phyloP scores from a whole-genome alignment of 2,329 filamentous ascomycete species.

The Trichoderma sp. region DNA sequence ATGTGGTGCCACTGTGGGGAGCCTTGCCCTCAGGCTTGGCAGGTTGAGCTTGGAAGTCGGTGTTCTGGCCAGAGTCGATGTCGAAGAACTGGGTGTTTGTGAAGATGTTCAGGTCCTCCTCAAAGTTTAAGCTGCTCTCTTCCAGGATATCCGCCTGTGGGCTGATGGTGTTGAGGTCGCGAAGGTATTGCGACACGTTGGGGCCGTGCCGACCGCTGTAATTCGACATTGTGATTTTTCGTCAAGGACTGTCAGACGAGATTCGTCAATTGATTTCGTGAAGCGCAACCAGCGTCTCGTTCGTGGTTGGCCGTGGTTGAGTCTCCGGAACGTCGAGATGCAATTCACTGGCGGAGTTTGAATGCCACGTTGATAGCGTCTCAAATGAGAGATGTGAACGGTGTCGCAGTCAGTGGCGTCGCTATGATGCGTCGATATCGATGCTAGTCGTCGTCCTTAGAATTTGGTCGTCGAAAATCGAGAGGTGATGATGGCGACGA shows the following conservation, averaged over 20 bases:
- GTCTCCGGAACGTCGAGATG: not conserved
- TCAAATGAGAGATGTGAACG: not conserved
- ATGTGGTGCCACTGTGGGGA: constrained; percentile 40
- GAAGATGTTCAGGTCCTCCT: constrained; percentile 76
- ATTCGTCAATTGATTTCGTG: not conserved
- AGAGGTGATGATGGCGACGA: constrained; percentile 3
- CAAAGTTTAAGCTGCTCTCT: constrained; percentile 54
- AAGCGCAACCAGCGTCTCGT: not conserved
- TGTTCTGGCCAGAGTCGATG: constrained; percentile 68
- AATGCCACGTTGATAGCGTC: not conserved
- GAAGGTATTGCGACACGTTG: constrained; percentile 89
- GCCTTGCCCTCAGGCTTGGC: constrained; percentile 48
- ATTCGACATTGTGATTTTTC: constrained; percentile 61
- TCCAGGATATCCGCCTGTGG: constrained; percentile 58
- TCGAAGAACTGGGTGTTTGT: constrained; percentile 84
- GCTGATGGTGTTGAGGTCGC: constrained; percentile 78
- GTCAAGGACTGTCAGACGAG: not conserved
- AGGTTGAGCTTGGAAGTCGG: constrained; percentile 58
- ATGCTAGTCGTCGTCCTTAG: not conserved
- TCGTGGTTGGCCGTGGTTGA: not conserved
- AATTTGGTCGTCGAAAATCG: not conserved
- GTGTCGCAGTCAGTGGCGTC: not conserved
- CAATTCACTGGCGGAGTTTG: not conserved
- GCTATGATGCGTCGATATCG: not conserved
- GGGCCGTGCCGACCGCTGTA: constrained; percentile 78